Evolutionary conservation across 257 asterid genomes (phyloP), one percentile per base, ranked within the genome.

Genomic region (Capsicum baccatum): DNA sequence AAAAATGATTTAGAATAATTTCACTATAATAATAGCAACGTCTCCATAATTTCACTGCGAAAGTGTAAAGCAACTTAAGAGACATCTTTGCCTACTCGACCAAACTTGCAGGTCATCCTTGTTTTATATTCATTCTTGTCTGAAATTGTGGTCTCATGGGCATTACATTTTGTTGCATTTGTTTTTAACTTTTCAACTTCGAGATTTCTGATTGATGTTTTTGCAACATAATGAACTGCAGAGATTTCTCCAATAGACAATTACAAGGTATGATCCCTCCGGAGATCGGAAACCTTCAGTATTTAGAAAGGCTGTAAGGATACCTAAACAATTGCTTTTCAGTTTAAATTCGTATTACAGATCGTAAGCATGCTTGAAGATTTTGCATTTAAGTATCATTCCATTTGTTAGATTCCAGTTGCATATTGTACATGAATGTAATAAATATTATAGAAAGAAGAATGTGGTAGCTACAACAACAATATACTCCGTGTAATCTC

Each of bases 191-290:
- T 15, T 69, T 55, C 54, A 69, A 69, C 79, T 1, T 16, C 9
- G 12, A 69, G 15, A 56, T 42, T 69, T 39, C 55, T 42, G 55
- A 69, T 69, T 69, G 55, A 42, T 69, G 79, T 69, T 48, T 42
- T 69, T 69, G 79, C 79, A 69, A 69, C 55, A 16, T 16, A 69
- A 16, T 69, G 79, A 69, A 42, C 55, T 69, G 79, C 79, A 69
- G 79, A 1, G 33, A 69, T 69, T 69, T 69, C 79, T 16, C 79
- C 55, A 10, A 42, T 42, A 69, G 26, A 16, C 79, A 5, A 69
- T 39, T 69, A 39, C 55, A 39, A 69, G 55, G 79, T 69, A 0
- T 3, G 15, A 16, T 69, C 33, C 79, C 79, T 9, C 0, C 4
- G 5, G 5, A 69, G 33, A 69, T 69, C 39, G 79, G 79, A 39